Evolutionary conservation across 805 yeast genomes (phyloP), one percentile per base, ranked within the genome.

Genomic region (Ogataea salicorniae): DNA sequence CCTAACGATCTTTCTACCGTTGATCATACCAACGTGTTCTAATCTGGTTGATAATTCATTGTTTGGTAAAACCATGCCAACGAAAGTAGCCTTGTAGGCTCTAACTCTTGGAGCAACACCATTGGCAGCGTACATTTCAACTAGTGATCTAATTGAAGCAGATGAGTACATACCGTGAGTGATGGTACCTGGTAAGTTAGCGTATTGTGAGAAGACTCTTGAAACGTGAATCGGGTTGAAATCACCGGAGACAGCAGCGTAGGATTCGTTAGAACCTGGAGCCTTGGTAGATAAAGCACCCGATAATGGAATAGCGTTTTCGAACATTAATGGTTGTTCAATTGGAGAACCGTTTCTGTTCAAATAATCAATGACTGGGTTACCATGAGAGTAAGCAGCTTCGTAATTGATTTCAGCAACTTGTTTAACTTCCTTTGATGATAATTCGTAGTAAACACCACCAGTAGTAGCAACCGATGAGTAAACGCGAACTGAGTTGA

Each of bases 91-190:
- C 69, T 80, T 81, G 81, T 84, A 94, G 41, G 95, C 97, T 67
- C 96, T 82, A 50, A 95, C 97, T 73, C 99, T 88, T 41, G 91
- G 81, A 49, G 97, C 94, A 59, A 88, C 91, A 69, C 94, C 90
- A 69, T 90, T 91, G 54, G 99, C 99, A 54, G 99, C 99, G 89
- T 96, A 91, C 69, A 88, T 87, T 74, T 94, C 99, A 58, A 94
- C 97, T 65, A 90, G 79, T 34, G 95, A 81, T 75, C 99, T 85
- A 58, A 91, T 92, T 53, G 95, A 79, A 52, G 97, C 99, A 64
- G 96, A 87, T 18, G 97, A 87, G 78, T 81, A 95, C 99, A 94
- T 95, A 67, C 99, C 99, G 64, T 95, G 99, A 35, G 99, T 94
- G 62, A 94, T 94, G 36, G 98, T 94, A 57, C 99, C 99, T 50